Evolutionary conservation across 2,329 filamentous ascomycete genomes (phyloP).

Genomic region (Cryphonectria carpinicola): DNA sequence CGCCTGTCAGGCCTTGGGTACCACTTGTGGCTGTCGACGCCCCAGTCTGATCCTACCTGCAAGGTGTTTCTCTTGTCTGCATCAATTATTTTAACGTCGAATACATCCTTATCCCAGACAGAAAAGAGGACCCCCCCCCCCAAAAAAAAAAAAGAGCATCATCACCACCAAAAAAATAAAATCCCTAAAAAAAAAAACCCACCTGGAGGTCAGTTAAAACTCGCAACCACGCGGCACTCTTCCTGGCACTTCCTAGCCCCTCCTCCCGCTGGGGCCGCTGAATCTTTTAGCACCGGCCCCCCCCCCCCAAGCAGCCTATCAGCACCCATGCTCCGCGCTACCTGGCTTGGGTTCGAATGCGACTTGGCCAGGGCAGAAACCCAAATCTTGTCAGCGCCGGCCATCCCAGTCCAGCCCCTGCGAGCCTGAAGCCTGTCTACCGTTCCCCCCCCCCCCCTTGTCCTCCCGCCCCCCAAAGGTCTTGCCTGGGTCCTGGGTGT

Average conservation of each 20-base stretch:
- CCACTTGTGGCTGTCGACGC: background rate
- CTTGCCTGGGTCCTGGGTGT: background rate
- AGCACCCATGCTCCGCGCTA: conserved; percentile 14
- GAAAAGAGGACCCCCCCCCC: background rate
- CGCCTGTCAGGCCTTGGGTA: background rate
- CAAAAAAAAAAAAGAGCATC: background rate
- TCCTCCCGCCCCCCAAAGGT: background rate
- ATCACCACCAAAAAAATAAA: background rate
- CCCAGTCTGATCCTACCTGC: background rate
- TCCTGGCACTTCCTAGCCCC: conserved; percentile 18
- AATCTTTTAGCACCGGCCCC: conserved; percentile 1
- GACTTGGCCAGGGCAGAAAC: conserved; percentile 15
- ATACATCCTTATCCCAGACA: conserved; percentile 1
- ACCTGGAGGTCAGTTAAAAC: conserved; percentile 24
- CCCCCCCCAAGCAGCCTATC: conserved; percentile 16
- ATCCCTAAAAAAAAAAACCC: conserved; percentile 1
- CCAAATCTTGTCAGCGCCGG: conserved; percentile 13
- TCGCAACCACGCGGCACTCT: background rate
- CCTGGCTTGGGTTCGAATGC: conserved; percentile 5
- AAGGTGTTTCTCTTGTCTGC: background rate
- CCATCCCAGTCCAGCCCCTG: conserved; percentile 9
- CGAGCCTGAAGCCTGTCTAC: conserved; percentile 8
- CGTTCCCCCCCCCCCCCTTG: background rate
- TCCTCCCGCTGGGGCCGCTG: background rate
- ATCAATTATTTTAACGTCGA: background rate